A percentile compares a stretch with the other conserved stretches of the same genome.
These are phyloP conservation scores for Trametes sp. DNA, from an alignment of 1,284 basidiomycete genomes.

Conservation along the genomic window DNA sequence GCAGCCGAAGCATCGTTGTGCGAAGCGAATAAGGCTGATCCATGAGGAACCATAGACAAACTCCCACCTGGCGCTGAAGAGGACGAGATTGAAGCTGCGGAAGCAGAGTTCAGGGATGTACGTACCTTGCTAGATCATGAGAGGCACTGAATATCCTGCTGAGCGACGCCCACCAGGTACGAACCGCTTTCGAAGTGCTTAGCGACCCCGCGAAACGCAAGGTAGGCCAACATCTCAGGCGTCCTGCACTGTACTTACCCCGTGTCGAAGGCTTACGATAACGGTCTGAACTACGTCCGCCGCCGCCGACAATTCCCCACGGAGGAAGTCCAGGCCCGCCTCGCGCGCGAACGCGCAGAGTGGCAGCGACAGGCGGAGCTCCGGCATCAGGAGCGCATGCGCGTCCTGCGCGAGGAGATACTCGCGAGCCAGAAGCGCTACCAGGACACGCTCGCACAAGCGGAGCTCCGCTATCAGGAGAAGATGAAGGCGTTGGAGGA, in stretches of 20 bases:
- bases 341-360: slow-evolving; percentile 64
- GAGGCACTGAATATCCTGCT: neutral
- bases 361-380: slow-evolving; percentile 64
- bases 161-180: slow-evolving; percentile 48
- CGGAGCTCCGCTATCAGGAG: slow-evolving; percentile 38
- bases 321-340: slow-evolving; percentile 50
- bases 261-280: slow-evolving; percentile 56
- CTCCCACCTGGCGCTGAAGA: slow-evolving; percentile 42
- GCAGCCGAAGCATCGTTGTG: slow-evolving; percentile 16
- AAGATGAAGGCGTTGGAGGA: slow-evolving; percentile 36
- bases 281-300: slow-evolving; percentile 40
- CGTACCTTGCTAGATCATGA: slow-evolving; percentile 1
- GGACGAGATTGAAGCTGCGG: slow-evolving; percentile 39
- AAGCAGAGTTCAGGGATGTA: slow-evolving; percentile 44
- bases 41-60: slow-evolving; percentile 39
- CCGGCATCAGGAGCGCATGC: slow-evolving; percentile 53
- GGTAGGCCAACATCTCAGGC: slow-evolving; percentile 47
- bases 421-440: slow-evolving; percentile 38
- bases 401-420: slow-evolving; percentile 45
- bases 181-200: slow-evolving; percentile 62
- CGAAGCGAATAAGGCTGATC: slow-evolving; percentile 3
- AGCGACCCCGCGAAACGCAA: slow-evolving; percentile 63
- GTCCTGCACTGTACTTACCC: neutral
- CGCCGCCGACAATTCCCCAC: slow-evolving; percentile 27
- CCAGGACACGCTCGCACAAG: slow-evolving; percentile 33